These are phyloP conservation scores for Monosporascus sp. DNA, from an alignment of 2,329 filamentous ascomycete species.

Conservation along the genomic window DNA sequence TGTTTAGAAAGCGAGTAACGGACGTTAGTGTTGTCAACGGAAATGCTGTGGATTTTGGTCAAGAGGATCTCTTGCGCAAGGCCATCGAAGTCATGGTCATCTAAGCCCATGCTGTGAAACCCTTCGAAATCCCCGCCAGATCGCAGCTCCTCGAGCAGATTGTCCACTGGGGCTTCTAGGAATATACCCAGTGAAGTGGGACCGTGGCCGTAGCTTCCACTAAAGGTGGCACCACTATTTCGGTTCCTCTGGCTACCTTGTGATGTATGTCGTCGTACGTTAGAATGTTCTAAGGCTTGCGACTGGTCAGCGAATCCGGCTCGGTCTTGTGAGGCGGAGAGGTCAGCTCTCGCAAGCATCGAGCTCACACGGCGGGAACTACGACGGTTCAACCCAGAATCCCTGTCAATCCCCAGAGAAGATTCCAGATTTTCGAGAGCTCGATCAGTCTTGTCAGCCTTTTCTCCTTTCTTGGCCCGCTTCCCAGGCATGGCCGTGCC, in stretches of 20 bases:
- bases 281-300: slow-evolving; percentile 33
- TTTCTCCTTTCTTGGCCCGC: slow-evolving; percentile 46
- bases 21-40: slow-evolving; percentile 55
- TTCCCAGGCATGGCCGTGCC: slow-evolving; percentile 53
- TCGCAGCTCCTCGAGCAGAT: slow-evolving; percentile 62
- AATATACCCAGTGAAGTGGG: slow-evolving; percentile 49
- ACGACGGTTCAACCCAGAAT: slow-evolving; percentile 46
- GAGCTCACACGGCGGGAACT: slow-evolving; percentile 82
- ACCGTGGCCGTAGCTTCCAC: slow-evolving; percentile 33
- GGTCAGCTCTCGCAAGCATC: slow-evolving; percentile 77
- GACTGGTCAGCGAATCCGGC: slow-evolving; percentile 69
- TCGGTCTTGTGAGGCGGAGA: slow-evolving; percentile 79
- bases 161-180: slow-evolving; percentile 63
- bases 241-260: slow-evolving; percentile 63
- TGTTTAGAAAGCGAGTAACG: slow-evolving; percentile 52
- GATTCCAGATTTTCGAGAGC: slow-evolving; percentile 59
- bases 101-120: slow-evolving; percentile 65
- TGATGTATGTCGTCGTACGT: slow-evolving; percentile 64
- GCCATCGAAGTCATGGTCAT: slow-evolving; percentile 66
- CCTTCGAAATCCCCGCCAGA: slow-evolving; percentile 59
- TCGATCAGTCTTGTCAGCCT: slow-evolving; percentile 37
- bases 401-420: slow-evolving; percentile 64
- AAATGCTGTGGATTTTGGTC: slow-evolving; percentile 63
- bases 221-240: slow-evolving; percentile 44
- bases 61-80: slow-evolving; percentile 68